phyloP scores from a whole-genome alignment of 495 filamentous ascomycete species.

The Clohesyomyces aquaticus region DNA sequence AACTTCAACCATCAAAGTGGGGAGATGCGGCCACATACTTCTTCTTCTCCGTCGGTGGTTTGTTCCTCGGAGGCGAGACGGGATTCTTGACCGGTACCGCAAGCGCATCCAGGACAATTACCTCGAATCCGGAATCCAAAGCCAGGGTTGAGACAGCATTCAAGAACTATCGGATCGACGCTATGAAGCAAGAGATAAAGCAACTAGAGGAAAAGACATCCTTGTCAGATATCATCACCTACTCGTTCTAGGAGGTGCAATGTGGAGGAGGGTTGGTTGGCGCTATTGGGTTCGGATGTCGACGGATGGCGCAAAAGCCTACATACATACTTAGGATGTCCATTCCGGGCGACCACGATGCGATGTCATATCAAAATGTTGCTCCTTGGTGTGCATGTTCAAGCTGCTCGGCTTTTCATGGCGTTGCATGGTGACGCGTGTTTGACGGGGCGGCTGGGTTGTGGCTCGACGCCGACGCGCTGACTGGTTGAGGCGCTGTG shows the following conservation, averaged over 20 bases:
- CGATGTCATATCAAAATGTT: too few species aligned
- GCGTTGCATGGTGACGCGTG: too few species aligned
- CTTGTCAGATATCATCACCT: conserved; percentile 17
- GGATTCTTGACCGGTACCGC: conserved; percentile 62
- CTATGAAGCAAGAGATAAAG: conserved; percentile 61
- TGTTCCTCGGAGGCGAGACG: conserved; percentile 67
- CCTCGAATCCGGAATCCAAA: conserved; percentile 56
- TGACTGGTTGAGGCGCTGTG: too few species aligned
- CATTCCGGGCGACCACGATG: too few species aligned
- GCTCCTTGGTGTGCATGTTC: too few species aligned
- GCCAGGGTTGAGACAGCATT: conserved; percentile 68
- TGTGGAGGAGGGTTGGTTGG: too few species aligned
- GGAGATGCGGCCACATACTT: conserved; percentile 67
- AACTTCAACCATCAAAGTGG: conserved; percentile 59
- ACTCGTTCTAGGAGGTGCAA: background rate
- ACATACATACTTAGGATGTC: background rate
- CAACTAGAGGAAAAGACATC: conserved; percentile 52
- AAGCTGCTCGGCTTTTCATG: too few species aligned
- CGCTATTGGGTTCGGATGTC: too few species aligned
- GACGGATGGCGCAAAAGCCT: too few species aligned
- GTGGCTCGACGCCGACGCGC: too few species aligned
- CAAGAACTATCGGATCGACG: conserved; percentile 63
- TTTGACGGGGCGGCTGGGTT: too few species aligned
- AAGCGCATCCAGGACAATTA: conserved; percentile 56
- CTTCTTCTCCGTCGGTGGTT: conserved; percentile 63